Percentiles rank a stretch among this genome's conserved stretches.
phyloP scores from a whole-genome alignment of 1,284 basidiomycete species.

The Erythrobasidium hasegawianum region DNA sequence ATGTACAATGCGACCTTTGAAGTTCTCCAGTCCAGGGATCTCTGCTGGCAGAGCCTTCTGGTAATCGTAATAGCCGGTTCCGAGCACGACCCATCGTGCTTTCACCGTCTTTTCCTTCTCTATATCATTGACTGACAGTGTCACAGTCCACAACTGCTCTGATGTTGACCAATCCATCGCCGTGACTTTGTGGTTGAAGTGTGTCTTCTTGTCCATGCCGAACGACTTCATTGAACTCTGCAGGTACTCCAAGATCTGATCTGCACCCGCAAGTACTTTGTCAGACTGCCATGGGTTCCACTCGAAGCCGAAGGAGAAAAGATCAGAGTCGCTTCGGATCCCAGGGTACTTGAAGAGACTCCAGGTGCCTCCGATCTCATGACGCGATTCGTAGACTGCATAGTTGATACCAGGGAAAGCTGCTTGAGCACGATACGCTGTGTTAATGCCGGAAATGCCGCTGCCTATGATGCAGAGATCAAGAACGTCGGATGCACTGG shows the following conservation, averaged over 20 bases:
- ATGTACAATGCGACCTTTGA: conserved; percentile 46
- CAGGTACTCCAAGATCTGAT: conserved; percentile 45
- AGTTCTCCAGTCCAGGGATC: conserved; percentile 45
- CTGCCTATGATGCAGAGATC: conserved; percentile 45
- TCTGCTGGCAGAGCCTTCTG: conserved; percentile 43
- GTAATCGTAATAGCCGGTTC: conserved; percentile 47
- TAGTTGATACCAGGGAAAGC: conserved; percentile 8
- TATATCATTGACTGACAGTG: conserved; percentile 1
- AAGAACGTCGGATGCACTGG: not conserved
- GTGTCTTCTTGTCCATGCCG: conserved; percentile 44
- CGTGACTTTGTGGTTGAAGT: conserved; percentile 41
- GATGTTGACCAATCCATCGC: conserved; percentile 40
- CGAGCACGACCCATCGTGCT: conserved; percentile 16
- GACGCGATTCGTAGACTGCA: conserved; percentile 6
- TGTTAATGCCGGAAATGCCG: conserved; percentile 48
- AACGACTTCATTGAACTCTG: conserved; percentile 43
- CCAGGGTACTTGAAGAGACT: conserved; percentile 34
- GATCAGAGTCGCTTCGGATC: conserved; percentile 23
- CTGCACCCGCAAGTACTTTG: conserved; percentile 44
- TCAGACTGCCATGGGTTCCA: conserved; percentile 42
- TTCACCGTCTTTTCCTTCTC: conserved; percentile 26
- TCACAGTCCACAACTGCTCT: conserved; percentile 43
- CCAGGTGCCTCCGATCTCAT: conserved; percentile 42
- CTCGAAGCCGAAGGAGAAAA: conserved; percentile 34
- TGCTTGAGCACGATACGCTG: conserved; percentile 42